Evolutionary conservation across 2,329 filamentous ascomycete species (phyloP).

Genomic region (Zasmidium citrigriseum): DNA sequence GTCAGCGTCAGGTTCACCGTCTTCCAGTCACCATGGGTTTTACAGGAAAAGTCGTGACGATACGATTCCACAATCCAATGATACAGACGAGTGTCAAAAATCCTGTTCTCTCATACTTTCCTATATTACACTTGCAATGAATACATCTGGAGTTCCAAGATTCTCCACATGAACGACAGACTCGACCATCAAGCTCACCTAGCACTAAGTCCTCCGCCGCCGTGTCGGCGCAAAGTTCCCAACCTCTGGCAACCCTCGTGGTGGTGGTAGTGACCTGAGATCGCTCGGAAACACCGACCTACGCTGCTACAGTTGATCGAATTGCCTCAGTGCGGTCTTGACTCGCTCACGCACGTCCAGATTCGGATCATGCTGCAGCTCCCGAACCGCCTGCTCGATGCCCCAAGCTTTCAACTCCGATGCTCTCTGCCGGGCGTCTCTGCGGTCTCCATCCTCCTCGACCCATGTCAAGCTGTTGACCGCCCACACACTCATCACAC

Average conservation of each 20-base stretch:
- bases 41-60: too few species aligned
- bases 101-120: too few species aligned
- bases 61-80: too few species aligned
- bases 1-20: too few species aligned
- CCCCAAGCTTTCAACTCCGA: conserved; percentile 66
- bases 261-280: not conserved
- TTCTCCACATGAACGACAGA: too few species aligned
- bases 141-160: too few species aligned
- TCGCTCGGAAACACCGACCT: not conserved
- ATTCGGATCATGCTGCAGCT: conserved; percentile 60
- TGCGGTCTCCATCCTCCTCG: conserved; percentile 70
- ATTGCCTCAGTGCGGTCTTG: conserved; percentile 74
- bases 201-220: too few species aligned
- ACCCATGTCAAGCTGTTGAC: conserved; percentile 83
- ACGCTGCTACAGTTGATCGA: conserved; percentile 46
- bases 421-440: conserved; percentile 67
- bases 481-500: conserved; percentile 78
- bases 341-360: conserved; percentile 82
- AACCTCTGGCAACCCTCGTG: not conserved
- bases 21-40: too few species aligned
- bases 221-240: not conserved
- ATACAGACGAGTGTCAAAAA: too few species aligned
- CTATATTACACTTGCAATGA: too few species aligned
- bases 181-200: not conserved
- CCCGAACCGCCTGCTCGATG: conserved; percentile 39